phyloP scores from a whole-genome alignment of 305 asterid species.

The Fraxinus ornus region DNA sequence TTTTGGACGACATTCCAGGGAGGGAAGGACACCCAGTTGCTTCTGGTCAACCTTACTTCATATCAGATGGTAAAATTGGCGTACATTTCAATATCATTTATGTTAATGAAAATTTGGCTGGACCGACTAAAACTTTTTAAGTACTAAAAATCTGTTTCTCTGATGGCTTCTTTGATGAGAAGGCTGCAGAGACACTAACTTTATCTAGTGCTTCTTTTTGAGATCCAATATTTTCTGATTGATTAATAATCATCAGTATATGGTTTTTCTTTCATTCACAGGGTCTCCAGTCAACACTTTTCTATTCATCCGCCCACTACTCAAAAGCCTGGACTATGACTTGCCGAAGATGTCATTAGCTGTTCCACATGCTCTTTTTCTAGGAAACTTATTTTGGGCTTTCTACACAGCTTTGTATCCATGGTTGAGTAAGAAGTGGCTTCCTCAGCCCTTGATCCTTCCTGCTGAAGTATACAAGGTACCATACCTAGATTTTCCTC shows the following conservation, averaged over 20 bases:
- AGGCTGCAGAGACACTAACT: constrained; percentile 4
- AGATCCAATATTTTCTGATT: neutral
- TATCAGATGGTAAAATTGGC: constrained; percentile 75
- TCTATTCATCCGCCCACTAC: constrained; percentile 70
- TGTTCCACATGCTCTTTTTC: constrained; percentile 66
- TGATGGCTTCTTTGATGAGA: neutral
- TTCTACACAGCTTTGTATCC: constrained; percentile 72
- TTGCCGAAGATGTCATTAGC: constrained; percentile 62
- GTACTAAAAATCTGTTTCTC: neutral
- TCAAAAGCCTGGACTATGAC: constrained; percentile 70
- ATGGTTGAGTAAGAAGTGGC: constrained; percentile 64
- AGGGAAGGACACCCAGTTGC: constrained; percentile 75
- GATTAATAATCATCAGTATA: constrained; percentile 14
- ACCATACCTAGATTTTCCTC: constrained; percentile 1
- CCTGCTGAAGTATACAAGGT: constrained; percentile 97
- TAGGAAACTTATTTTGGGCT: constrained; percentile 64
- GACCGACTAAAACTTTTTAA: neutral
- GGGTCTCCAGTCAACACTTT: constrained; percentile 89
- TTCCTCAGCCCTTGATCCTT: constrained; percentile 90
- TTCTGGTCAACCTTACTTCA: constrained; percentile 89
- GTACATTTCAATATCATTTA: neutral
- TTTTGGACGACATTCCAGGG: constrained; percentile 86
- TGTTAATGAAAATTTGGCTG: neutral
- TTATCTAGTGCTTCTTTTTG: constrained; percentile 7
- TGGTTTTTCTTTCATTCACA: constrained; percentile 31